A percentile compares a stretch with the other conserved stretches of the same genome.
Evolutionary conservation across 805 yeast species (phyloP).

Genomic region (Cyberlindnera subsufficiens): DNA sequence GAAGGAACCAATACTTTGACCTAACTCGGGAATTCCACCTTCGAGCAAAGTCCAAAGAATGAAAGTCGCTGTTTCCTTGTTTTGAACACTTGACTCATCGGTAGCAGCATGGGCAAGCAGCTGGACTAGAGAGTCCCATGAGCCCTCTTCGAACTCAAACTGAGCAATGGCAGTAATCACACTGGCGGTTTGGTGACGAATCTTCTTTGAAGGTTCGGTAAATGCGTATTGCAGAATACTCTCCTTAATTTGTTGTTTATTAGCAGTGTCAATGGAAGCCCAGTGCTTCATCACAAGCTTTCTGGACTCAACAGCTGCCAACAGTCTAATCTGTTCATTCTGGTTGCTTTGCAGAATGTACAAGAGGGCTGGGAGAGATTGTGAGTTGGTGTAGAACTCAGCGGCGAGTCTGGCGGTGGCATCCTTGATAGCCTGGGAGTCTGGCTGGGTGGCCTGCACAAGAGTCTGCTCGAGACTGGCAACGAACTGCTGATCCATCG

Average conservation of each 20-base stretch:
- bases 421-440: conserved; percentile 69
- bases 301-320: conserved; percentile 96
- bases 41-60: conserved; percentile 76
- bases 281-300: conserved; percentile 73
- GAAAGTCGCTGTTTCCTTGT: conserved; percentile 77
- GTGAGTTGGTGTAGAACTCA: conserved; percentile 66
- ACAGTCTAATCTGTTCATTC: conserved; percentile 71
- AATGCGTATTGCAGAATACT: conserved; percentile 67
- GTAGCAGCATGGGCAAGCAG: conserved; percentile 63
- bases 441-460: conserved; percentile 75
- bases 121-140: conserved; percentile 78
- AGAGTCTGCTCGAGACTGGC: conserved; percentile 73
- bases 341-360: conserved; percentile 70
- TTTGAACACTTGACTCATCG: conserved; percentile 38
- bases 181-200: conserved; percentile 87
- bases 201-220: conserved; percentile 52
- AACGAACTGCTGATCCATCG: conserved; percentile 56
- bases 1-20: conserved; percentile 57
- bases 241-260: conserved; percentile 57
- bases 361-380: conserved; percentile 74
- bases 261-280: conserved; percentile 38
- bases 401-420: conserved; percentile 73
- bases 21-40: conserved; percentile 52
- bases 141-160: conserved; percentile 57
- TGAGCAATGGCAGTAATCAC: conserved; percentile 83